Conservation (phyloP, 2,329 filamentous ascomycete species). For the Penicillium paneum region DNA sequence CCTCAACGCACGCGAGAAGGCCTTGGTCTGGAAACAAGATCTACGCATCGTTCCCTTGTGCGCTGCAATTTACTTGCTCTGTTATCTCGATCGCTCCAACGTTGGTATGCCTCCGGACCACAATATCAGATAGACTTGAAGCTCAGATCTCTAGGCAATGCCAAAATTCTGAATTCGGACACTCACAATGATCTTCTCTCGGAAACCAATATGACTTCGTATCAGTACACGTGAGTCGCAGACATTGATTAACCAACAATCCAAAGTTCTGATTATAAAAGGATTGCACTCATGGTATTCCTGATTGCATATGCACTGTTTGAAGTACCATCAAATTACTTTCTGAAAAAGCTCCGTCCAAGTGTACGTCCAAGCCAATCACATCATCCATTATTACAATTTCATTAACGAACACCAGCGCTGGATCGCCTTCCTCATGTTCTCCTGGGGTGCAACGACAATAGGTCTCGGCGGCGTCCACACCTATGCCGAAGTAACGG, state of each 20-base stretch:
- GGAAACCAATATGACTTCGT: constrained; percentile 59
- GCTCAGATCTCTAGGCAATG: constrained; percentile 47
- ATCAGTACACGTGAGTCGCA: constrained; percentile 54
- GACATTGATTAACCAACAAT: not conserved
- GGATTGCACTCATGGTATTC: constrained; percentile 49
- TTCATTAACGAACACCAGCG: constrained; percentile 23
- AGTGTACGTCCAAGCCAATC: constrained; percentile 30
- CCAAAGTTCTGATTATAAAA: constrained; percentile 16
- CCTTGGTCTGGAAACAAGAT: constrained; percentile 59
- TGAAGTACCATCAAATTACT: constrained; percentile 51
- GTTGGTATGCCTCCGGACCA: constrained; percentile 48
- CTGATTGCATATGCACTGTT: constrained; percentile 50
- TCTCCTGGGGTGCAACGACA: constrained; percentile 49
- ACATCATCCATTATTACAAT: not conserved
- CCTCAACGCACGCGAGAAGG: constrained; percentile 24
- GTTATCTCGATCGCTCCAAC: constrained; percentile 66
- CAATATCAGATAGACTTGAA: not conserved
- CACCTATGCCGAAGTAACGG: constrained; percentile 45
- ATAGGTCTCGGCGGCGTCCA: constrained; percentile 48
- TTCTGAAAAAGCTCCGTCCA: constrained; percentile 48
- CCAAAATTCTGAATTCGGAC: constrained; percentile 62
- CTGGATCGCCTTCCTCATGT: constrained; percentile 52
- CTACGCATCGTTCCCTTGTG: constrained; percentile 61
- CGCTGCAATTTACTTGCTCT: constrained; percentile 64
- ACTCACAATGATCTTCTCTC: constrained; percentile 60